Evolutionary conservation across 2,329 filamentous ascomycete species (phyloP).

Genomic region (Apiospora koreana): DNA sequence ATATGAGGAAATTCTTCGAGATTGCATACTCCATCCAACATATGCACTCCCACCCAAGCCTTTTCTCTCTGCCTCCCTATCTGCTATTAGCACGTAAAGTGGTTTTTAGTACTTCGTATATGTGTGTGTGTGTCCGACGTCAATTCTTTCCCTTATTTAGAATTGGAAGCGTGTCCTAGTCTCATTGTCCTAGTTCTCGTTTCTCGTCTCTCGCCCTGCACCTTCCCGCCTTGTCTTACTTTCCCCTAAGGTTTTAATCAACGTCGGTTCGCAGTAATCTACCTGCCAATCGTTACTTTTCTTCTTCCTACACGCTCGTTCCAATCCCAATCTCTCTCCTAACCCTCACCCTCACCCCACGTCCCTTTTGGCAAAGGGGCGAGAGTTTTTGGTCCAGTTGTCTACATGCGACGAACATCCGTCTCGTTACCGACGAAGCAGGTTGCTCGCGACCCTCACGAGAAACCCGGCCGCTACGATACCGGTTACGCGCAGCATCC

Average conservation of each 20-base stretch:
- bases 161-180: constrained; percentile 10
- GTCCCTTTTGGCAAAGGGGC: constrained; percentile 17
- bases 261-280: not conserved
- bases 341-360: constrained; percentile 16
- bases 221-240: not conserved
- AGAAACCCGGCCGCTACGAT: constrained; percentile 64
- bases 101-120: not conserved
- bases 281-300: not conserved
- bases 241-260: constrained; percentile 10
- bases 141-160: constrained; percentile 5
- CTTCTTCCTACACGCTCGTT: not conserved
- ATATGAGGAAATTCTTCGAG: constrained; percentile 25
- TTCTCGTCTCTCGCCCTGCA: not conserved
- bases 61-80: constrained; percentile 13
- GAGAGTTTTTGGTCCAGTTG: constrained; percentile 19
- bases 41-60: constrained; percentile 13
- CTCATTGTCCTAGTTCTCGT: too few relatives aligned
- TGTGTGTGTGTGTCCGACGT: not conserved
- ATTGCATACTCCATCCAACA: constrained; percentile 18
- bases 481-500: constrained; percentile 26
- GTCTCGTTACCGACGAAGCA: constrained; percentile 65
- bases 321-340: not conserved
- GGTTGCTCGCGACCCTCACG: constrained; percentile 61
- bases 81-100: too few relatives aligned
- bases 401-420: constrained; percentile 64